phyloP scores from a whole-genome alignment of 169 alveolate species.

The Plasmodium adleri region DNA sequence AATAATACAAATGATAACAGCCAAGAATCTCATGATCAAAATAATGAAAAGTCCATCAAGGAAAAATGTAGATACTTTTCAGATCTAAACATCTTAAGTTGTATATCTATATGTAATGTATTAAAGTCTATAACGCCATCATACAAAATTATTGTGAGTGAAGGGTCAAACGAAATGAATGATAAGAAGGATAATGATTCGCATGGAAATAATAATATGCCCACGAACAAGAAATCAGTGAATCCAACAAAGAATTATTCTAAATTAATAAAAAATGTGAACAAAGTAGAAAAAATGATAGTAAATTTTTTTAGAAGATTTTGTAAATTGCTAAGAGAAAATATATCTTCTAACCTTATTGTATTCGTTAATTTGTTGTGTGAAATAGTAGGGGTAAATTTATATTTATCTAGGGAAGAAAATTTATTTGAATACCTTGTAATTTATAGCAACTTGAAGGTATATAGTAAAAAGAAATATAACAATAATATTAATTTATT shows the following conservation, averaged over 20 bases:
- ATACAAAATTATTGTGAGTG: slow-evolving; percentile 33
- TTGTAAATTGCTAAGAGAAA: slow-evolving; percentile 36
- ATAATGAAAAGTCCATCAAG: neutral
- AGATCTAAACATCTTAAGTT: slow-evolving; percentile 8
- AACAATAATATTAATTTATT: neutral
- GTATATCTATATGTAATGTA: slow-evolving; percentile 56
- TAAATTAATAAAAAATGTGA: slow-evolving; percentile 45
- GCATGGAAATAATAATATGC: neutral
- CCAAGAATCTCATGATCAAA: too few species aligned
- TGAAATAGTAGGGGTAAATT: slow-evolving; percentile 67
- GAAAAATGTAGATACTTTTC: slow-evolving; percentile 6
- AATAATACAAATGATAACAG: too few species aligned
- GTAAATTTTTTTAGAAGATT: slow-evolving; percentile 44
- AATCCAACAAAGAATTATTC: slow-evolving; percentile 2
- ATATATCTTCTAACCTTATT: slow-evolving; percentile 21
- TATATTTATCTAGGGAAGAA: slow-evolving; percentile 43
- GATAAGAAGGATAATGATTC: neutral
- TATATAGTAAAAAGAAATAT: slow-evolving; percentile 16
- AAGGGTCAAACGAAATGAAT: neutral
- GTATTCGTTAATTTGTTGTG: slow-evolving; percentile 71
- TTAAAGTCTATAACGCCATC: slow-evolving; percentile 63
- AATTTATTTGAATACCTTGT: slow-evolving; percentile 31
- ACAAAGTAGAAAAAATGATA: slow-evolving; percentile 27
- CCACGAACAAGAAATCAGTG: neutral
- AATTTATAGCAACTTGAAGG: slow-evolving; percentile 24